Conservation (phyloP, 768 basidiomycete genomes). For the Amanita thiersii region DNA sequence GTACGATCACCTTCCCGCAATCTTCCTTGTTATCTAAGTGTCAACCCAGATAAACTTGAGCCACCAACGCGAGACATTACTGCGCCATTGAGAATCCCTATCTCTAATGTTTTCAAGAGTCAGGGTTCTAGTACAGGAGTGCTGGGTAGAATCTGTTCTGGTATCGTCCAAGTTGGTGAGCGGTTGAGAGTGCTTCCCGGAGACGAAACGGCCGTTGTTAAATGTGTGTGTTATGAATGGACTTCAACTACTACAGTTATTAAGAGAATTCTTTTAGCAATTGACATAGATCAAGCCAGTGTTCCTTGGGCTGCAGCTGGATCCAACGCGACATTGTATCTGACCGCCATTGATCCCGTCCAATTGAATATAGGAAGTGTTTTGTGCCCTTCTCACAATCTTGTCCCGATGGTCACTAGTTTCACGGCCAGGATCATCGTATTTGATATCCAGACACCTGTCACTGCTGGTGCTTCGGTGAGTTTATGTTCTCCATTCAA, state of each 20-base stretch:
- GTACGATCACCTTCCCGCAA: constrained; percentile 28
- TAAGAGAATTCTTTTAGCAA: constrained; percentile 40
- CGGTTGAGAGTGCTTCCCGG: constrained; percentile 81
- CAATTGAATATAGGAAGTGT: constrained; percentile 86
- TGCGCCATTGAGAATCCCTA: constrained; percentile 75
- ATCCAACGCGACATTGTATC: constrained; percentile 77
- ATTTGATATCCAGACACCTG: constrained; percentile 87
- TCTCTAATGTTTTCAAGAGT: constrained; percentile 93
- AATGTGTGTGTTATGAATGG: constrained; percentile 31
- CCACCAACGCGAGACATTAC: constrained; percentile 74
- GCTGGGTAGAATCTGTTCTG: constrained; percentile 77
- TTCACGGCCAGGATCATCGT: constrained; percentile 89
- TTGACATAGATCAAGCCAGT: constrained; percentile 72
- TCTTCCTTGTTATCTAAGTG: not conserved
- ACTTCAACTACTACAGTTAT: not conserved
- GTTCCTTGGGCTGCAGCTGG: constrained; percentile 89
- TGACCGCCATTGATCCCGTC: constrained; percentile 79
- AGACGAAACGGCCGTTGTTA: constrained; percentile 81
- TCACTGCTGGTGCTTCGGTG: constrained; percentile 82
- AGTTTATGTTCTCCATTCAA: constrained; percentile 13
- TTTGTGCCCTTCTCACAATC: constrained; percentile 65
- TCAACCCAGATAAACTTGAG: constrained; percentile 58
- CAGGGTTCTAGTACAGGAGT: constrained; percentile 73
- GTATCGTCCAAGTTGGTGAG: constrained; percentile 91
- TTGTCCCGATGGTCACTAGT: constrained; percentile 65